Evolutionary conservation across 2,329 filamentous ascomycete species (phyloP), one percentile per base, ranked within the genome.

Genomic region (Neonectria punicea): DNA sequence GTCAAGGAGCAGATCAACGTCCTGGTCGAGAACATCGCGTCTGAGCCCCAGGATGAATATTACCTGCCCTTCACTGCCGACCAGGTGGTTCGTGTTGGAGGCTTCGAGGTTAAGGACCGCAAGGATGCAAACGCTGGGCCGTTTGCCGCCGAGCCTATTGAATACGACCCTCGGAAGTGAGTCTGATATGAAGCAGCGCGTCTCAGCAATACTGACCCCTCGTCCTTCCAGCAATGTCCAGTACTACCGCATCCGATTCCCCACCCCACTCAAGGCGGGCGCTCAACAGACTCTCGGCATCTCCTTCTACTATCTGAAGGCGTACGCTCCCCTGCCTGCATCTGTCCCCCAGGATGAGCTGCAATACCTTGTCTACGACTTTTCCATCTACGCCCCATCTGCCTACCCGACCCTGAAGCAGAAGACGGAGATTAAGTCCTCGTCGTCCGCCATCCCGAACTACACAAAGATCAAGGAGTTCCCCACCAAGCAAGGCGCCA

Each of bases 401-500:
- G 90, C 92, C 66, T 99, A 99, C 83, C 82, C 86, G 18, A 98
- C 94, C 14, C 80, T 88, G 74, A 97, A 97, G 83, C 96, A 99
- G 80, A 98, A 98, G 88, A 98, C 96, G 43, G 97, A 98, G 81
- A 82, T 99, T 81, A 98, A 98, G 84, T 90, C 97, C 73, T 87
- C 92, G 53, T 91, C 89, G 59, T 83, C 87, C 68, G 90, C 93
- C 73, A 86, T 97, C 30, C 92, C 94, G 62, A 93, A 98, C 76
- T 97, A 93, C 80, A 97, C 93, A 58, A 90, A 88, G 68, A 86
- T 97, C 58, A 88, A 92, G 71, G 82, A 86, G 69, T 87, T 85
- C 69, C 94, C 95, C 2, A 87, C 93, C 78, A 94, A 93, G 83
- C 90, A 94, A 81, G 96, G 96, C 67, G 86, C 90, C 20, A 94